These are phyloP conservation scores for Colletotrichum phormii DNA, from an alignment of 2,329 filamentous ascomycete species.

Conservation along the genomic window DNA sequence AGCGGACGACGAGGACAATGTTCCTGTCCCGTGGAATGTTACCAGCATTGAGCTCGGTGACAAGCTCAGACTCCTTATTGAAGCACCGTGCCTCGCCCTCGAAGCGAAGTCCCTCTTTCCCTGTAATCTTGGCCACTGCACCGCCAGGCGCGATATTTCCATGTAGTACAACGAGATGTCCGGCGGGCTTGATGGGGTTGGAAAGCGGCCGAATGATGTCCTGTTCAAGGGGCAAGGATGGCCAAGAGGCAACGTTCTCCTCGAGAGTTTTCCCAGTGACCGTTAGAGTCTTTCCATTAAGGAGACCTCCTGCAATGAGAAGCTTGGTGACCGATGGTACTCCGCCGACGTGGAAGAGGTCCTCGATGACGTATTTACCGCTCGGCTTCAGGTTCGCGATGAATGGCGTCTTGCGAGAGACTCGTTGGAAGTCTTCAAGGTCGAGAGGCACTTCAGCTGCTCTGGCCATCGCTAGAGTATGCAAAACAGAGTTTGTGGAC, in stretches of 20 bases:
- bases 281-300: constrained; percentile 83
- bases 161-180: constrained; percentile 88
- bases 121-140: constrained; percentile 95
- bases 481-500: constrained; percentile 88
- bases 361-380: constrained; percentile 88
- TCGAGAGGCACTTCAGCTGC: constrained; percentile 82
- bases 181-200: constrained; percentile 80
- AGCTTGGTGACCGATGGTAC: constrained; percentile 89
- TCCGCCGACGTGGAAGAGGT: constrained; percentile 87
- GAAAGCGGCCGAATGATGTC: constrained; percentile 83
- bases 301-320: constrained; percentile 78
- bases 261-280: constrained; percentile 87
- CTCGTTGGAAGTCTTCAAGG: constrained; percentile 84
- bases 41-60: constrained; percentile 79
- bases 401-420: constrained; percentile 85
- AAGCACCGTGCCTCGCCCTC: constrained; percentile 85
- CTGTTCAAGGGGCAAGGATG: constrained; percentile 81
- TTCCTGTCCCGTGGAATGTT: constrained; percentile 74
- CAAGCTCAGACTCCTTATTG: constrained; percentile 84
- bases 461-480: constrained; percentile 91
- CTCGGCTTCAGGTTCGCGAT: constrained; percentile 87
- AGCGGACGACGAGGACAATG: constrained; percentile 89
- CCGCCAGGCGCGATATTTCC: constrained; percentile 91
- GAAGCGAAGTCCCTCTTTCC: constrained; percentile 90
- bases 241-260: constrained; percentile 83